phyloP scores from a whole-genome alignment of 345 rosid species.

The Brassica nigra region DNA sequence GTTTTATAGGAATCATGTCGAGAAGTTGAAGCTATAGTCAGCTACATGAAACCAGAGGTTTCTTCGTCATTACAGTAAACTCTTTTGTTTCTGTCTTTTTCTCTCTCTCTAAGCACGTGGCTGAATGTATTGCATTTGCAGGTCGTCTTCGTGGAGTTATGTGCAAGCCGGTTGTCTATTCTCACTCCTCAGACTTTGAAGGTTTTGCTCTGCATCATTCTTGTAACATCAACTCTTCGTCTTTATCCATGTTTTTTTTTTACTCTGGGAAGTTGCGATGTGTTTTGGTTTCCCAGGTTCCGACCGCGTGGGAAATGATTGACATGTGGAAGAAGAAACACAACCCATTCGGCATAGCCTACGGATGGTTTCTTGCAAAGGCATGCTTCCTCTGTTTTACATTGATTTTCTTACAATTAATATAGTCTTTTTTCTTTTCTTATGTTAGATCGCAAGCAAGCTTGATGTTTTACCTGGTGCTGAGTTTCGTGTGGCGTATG shows the following conservation, averaged over 20 bases:
- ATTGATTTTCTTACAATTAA: background rate
- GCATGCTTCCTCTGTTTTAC: conserved; percentile 39
- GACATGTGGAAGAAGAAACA: conserved; percentile 85
- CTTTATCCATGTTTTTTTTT: background rate
- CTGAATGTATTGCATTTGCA: conserved; percentile 30
- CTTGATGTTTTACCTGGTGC: conserved; percentile 91
- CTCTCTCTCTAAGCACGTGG: background rate
- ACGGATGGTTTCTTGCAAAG: conserved; percentile 89
- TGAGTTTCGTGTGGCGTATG: conserved; percentile 90
- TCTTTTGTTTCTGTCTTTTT: background rate
- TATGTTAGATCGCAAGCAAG: conserved; percentile 67
- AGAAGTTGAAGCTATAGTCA: conserved; percentile 83
- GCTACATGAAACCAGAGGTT: conserved; percentile 84
- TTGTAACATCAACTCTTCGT: background rate
- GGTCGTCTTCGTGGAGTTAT: conserved; percentile 90
- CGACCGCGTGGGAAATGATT: conserved; percentile 76
- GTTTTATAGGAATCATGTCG: conserved; percentile 82
- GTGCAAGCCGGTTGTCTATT: conserved; percentile 75
- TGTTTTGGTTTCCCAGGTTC: conserved; percentile 53
- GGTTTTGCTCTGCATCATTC: conserved; percentile 47
- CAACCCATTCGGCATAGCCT: conserved; percentile 75
- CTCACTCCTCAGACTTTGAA: conserved; percentile 72
- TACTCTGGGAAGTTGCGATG: background rate
- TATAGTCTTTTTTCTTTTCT: background rate
- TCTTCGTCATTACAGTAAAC: conserved; percentile 30